phyloP scores from a whole-genome alignment of 768 basidiomycete genomes.

The Boletus vinaceobasis region DNA sequence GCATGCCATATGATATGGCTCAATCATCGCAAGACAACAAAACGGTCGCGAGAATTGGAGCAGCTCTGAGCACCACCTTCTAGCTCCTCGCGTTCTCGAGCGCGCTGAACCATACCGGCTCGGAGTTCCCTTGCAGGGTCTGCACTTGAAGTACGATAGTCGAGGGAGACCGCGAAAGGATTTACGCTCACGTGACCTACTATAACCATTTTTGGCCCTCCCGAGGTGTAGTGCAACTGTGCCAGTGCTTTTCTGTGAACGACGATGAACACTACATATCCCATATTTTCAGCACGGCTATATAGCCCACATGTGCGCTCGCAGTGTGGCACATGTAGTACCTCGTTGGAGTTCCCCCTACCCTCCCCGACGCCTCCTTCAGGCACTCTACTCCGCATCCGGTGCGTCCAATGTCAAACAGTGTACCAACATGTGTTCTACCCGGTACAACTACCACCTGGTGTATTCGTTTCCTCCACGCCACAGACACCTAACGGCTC shows the following conservation, averaged over 20 bases:
- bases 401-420: conserved; percentile 65
- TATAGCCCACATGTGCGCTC: conserved; percentile 65
- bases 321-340: conserved; percentile 54
- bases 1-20: too few relatives aligned
- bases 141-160: neutral
- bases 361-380: conserved; percentile 56
- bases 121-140: neutral
- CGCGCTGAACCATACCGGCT: neutral
- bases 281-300: conserved; percentile 61
- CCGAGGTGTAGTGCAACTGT: neutral
- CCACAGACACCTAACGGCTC: conserved; percentile 20
- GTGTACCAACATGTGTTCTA: conserved; percentile 66
- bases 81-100: neutral
- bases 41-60: neutral
- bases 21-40: too few relatives aligned
- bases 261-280: conserved; percentile 45
- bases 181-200: conserved; percentile 15
- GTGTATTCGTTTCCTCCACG: conserved; percentile 11
- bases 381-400: conserved; percentile 58
- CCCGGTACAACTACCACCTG: conserved; percentile 50
- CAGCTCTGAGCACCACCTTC: neutral
- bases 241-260: conserved; percentile 13
- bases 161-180: too few relatives aligned
- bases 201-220: conserved; percentile 4
- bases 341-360: conserved; percentile 63